Evolutionary conservation across 257 asterid genomes (phyloP), one percentile per base, ranked within the genome.

Genomic region (Lantana camara): DNA sequence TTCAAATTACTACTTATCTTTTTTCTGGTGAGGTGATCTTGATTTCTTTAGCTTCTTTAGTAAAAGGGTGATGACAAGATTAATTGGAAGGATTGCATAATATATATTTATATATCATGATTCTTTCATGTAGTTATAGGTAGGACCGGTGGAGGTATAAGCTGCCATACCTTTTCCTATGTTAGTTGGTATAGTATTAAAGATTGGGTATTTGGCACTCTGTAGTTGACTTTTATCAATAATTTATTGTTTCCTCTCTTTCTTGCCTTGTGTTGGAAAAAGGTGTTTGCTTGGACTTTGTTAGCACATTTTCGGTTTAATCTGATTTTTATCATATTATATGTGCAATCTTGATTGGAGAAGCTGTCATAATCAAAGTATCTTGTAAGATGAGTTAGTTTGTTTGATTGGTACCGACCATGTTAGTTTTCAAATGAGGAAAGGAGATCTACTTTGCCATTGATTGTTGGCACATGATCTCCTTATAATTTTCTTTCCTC

Each of bases 301-400:
- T 55, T 3, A 34, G 49, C 68, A 64, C 61, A n/a, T 50, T 50
- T 64, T 38, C 35, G 22, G 35, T 11, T 49, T 57, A 61, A 64
- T 62, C 56, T 14, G 37, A 13, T 52, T 52, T 50, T 3, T 20
- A 12, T 13, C 15, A 13, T 16, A n/a, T 14, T 13, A 5, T 15
- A 44, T 41, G 3, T 8, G 50, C 7, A 1, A 16, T 44, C 20
- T 44, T 42, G 12, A 44, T 44, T n/a, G 4, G 9, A 15, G 10
- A 44, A 27, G 32, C 32, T 0, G 9, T 44, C 50, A 44, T 44
- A 15, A 2, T 41, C 16, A 1, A 16, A 41, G 16, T 14, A 3
- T 41, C 16, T 41, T 12, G 15, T 41, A 41, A 41, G 46, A 41
- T 44, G 19, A 45, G 45, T 34, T 51, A 50, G 15, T 30, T 45